phyloP scores from a whole-genome alignment of 2,329 filamentous ascomycete species.

The Aspergillus sp. region DNA sequence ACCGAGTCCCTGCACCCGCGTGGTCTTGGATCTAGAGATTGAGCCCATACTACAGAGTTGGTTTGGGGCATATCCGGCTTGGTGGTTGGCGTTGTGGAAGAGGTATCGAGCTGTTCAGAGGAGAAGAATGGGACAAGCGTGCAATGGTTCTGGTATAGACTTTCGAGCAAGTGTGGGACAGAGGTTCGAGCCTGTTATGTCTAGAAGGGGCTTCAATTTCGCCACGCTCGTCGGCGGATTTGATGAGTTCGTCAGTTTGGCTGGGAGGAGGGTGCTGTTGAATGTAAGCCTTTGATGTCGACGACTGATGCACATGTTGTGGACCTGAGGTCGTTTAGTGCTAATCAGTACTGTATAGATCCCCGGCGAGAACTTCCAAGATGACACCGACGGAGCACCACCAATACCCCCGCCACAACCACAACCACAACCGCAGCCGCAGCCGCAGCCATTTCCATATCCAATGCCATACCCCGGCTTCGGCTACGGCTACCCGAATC shows the following conservation, averaged over 20 bases:
- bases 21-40: conserved; percentile 48
- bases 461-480: background rate
- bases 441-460: background rate
- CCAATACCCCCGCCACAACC: background rate
- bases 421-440: background rate
- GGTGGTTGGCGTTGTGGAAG: conserved; percentile 42
- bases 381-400: background rate
- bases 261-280: conserved; percentile 46
- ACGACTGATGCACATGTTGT: background rate
- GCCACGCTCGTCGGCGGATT: conserved; percentile 46
- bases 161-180: conserved; percentile 51
- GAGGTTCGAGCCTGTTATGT: conserved; percentile 44
- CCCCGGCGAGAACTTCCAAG: background rate
- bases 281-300: conserved; percentile 21
- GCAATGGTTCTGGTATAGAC: conserved; percentile 32
- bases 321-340: background rate
- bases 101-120: conserved; percentile 45
- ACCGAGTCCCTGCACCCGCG: conserved; percentile 43
- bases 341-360: background rate
- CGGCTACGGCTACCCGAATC: background rate
- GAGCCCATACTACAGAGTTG: conserved; percentile 48
- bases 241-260: conserved; percentile 53
- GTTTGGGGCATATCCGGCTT: conserved; percentile 48
- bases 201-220: conserved; percentile 51
- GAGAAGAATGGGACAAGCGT: conserved; percentile 24